Percentiles rank a stretch among this genome's conserved stretches.
Evolutionary conservation across 805 yeast genomes (phyloP).

Genomic region (Pichia phayaonensis): DNA sequence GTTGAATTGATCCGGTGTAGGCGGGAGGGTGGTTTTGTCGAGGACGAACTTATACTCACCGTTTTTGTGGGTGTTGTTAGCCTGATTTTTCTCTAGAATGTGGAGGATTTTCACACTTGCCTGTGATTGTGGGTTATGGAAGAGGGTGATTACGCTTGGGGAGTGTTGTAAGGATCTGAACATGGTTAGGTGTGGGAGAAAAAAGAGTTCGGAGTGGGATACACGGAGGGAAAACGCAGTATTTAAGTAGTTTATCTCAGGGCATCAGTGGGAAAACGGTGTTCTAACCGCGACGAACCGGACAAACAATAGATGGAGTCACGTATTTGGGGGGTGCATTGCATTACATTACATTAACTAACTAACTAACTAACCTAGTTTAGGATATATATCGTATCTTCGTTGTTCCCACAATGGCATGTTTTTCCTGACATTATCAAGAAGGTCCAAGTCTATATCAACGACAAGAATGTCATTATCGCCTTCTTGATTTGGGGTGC

Average conservation of each 20-base stretch:
- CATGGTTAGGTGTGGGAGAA: constrained; percentile 19
- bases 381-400: constrained; percentile 33
- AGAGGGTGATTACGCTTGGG: constrained; percentile 41
- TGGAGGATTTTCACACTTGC: constrained; percentile 14
- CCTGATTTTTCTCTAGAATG: constrained; percentile 10
- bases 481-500: not conserved
- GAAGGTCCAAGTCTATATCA: constrained; percentile 49
- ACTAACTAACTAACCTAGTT: not conserved
- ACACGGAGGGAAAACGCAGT: too few species aligned
- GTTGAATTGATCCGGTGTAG: constrained; percentile 28
- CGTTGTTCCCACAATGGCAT: constrained; percentile 80
- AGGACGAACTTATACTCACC: constrained; percentile 19
- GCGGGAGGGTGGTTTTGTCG: constrained; percentile 18
- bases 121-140: constrained; percentile 24
- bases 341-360: too few species aligned
- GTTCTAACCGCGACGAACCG: not conserved
- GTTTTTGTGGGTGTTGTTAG: not conserved
- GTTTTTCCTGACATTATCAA: constrained; percentile 47
- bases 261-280: not conserved
- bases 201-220: not conserved
- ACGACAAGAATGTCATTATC: constrained; percentile 40
- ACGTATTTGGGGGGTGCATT: too few species aligned
- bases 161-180: constrained; percentile 37
- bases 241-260: too few species aligned
- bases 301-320: not conserved